These are phyloP conservation scores for Panicum miliaceum DNA, from an alignment of 176 grass and related monocot species.

Conservation along the genomic window DNA sequence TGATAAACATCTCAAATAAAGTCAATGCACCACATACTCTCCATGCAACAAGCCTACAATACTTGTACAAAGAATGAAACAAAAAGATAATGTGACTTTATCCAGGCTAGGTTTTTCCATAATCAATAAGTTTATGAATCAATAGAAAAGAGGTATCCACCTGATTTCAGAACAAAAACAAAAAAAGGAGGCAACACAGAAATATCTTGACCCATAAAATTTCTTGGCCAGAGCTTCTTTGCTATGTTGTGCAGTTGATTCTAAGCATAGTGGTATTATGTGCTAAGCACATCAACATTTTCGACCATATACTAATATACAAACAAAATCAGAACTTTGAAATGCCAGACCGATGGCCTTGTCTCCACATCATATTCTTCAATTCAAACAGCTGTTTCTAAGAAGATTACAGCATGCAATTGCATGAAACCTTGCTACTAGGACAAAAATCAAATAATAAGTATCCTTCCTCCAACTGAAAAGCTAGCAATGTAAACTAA, in stretches of 20 bases:
- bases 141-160: background rate
- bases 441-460: conserved; percentile 39
- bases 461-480: conserved; percentile 11
- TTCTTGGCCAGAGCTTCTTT: background rate
- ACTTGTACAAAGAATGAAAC: background rate
- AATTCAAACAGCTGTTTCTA: conserved; percentile 35
- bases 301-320: conserved; percentile 17
- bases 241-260: conserved; percentile 21
- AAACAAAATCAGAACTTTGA: conserved; percentile 10
- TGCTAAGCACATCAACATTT: background rate
- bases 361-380: conserved; percentile 21
- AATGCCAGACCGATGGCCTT: background rate
- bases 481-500: conserved; percentile 30
- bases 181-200: background rate
- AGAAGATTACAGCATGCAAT: conserved; percentile 47
- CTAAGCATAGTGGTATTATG: background rate
- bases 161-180: background rate
- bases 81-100: background rate
- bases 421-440: conserved; percentile 22
- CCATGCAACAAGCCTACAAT: background rate
- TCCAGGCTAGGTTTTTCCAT: background rate
- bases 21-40: background rate
- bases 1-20: conserved; percentile 17
- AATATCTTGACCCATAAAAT: background rate
- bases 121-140: background rate